A percentile compares a stretch with the other conserved stretches of the same genome.
These are phyloP conservation scores for Hymenoscyphus fraxineus DNA, from an alignment of 2,329 filamentous ascomycete genomes.

Conservation along the genomic window DNA sequence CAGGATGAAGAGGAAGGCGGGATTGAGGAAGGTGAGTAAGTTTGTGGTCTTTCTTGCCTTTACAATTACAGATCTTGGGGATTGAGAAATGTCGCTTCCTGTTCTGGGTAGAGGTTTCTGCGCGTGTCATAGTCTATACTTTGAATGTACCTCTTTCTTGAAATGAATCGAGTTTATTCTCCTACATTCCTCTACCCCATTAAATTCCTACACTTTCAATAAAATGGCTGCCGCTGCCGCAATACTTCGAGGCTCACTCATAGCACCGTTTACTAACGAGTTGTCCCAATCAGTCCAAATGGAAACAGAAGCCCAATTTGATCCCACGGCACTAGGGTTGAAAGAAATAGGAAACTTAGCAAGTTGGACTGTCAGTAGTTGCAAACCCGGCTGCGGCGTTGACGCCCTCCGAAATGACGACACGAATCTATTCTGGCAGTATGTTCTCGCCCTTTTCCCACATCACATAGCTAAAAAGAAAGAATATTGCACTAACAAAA, in stretches of 20 bases:
- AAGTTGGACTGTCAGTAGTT: conserved; percentile 76
- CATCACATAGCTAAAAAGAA: neutral
- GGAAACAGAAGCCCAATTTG: conserved; percentile 41
- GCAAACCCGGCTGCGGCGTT: conserved; percentile 76
- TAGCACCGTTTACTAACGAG: conserved; percentile 11
- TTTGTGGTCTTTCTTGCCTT: neutral
- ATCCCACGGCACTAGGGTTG: conserved; percentile 51
- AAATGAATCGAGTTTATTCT: neutral
- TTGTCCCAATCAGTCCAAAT: conserved; percentile 27
- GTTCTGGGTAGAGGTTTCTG: neutral
- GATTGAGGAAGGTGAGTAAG: conserved; percentile 1
- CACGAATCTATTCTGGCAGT: conserved; percentile 75
- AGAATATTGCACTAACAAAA: neutral
- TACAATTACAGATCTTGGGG: neutral
- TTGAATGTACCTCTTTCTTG: neutral
- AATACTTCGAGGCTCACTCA: neutral
- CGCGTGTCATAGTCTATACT: neutral
- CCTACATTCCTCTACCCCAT: neutral
- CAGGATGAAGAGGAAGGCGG: neutral
- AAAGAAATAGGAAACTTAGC: conserved; percentile 84
- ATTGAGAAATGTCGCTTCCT: neutral
- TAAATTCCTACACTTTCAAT: neutral
- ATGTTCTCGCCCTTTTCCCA: conserved; percentile 34
- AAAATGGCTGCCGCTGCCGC: conserved; percentile 5
- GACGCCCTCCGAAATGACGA: conserved; percentile 72